Percentiles rank a stretch among this genome's conserved stretches.
Conservation (phyloP, 495 filamentous ascomycete genomes). For the Penicillium cosmopolitanum region DNA sequence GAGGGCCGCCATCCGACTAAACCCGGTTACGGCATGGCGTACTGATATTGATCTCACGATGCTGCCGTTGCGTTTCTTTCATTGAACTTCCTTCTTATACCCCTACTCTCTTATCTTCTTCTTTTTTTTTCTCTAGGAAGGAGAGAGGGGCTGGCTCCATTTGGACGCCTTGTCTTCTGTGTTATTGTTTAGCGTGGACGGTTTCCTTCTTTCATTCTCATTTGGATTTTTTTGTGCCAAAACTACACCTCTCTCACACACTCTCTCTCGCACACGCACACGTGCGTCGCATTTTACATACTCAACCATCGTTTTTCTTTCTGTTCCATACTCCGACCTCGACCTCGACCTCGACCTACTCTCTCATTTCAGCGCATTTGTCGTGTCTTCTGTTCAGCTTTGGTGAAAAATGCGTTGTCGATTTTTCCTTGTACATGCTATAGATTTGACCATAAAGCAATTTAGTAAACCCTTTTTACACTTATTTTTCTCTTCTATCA, state of each 20-base stretch:
- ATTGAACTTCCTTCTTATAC: constrained; percentile 9
- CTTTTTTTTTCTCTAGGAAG: not conserved
- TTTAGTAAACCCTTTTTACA: constrained; percentile 3
- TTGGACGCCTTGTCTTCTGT: constrained; percentile 11
- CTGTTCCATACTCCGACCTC: constrained; percentile 3
- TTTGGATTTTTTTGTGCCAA: constrained; percentile 14
- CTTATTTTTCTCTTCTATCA: not conserved
- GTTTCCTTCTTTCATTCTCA: constrained; percentile 8
- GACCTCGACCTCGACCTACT: constrained; percentile 4
- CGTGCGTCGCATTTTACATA: constrained; percentile 7
- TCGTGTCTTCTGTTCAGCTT: constrained; percentile 9
- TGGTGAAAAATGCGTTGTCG: constrained; percentile 12
- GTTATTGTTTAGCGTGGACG: constrained; percentile 21
- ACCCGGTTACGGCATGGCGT: constrained; percentile 46
- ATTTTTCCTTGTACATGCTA: constrained; percentile 14
- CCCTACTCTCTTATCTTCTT: constrained; percentile 9
- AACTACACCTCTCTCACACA: constrained; percentile 1
- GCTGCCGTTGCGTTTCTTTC: constrained; percentile 15
- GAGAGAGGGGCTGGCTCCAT: not conserved
- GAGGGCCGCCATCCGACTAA: constrained; percentile 44
- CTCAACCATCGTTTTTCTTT: constrained; percentile 8
- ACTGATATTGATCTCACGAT: constrained; percentile 27
- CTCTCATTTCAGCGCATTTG: constrained; percentile 15
- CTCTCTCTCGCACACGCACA: not conserved
- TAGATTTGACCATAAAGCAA: constrained; percentile 17